Evolutionary conservation across 2,329 filamentous ascomycete genomes (phyloP), one percentile per base, ranked within the genome.

Genomic region (Colletotrichum sublineola): DNA sequence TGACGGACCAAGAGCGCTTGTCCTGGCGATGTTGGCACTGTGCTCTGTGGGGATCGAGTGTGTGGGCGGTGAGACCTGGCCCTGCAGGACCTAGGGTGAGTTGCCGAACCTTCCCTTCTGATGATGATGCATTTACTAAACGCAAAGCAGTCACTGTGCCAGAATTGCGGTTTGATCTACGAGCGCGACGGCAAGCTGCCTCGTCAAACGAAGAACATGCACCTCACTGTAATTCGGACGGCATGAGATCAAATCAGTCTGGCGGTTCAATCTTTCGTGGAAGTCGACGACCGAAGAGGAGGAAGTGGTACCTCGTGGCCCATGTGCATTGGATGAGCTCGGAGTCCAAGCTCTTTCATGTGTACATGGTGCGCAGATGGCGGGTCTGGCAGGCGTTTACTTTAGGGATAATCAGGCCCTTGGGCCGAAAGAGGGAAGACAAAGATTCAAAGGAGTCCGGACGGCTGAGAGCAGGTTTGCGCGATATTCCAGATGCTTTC

Each of bases 51-150:
- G 96, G 96, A 20, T 92, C 92, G 61, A 93, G 94, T 38, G 94
- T 98, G 11, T 99, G 96, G 96, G 95, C 94, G 61, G 96, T 98
- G 3, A 88, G 96, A 77, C 95, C 98, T 82, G 96, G 96, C 33
- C 96, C 96, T 18, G 86, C 89, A 67, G 96, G 95, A 67, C 89
- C 93, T 75, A 92, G 94, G 82, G 94, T 96, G 85, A 88, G 93
- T 80, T 69, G 1, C n/a, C 40, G 52, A 46, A 55, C 2, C 4
- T 61, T 48, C 69, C 24, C 15, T 18, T n/a, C 9, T 5, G 4
- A 80, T 73, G 14, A 29, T 71, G 40, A 52, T 18, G 18, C 24
- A n/a, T 61, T 60, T 42, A 69, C 55, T 57, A 44, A 29, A n/a
- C 18, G 5, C 15, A 24, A 33, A 44, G 52, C 76, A 95, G 93